phyloP scores from a whole-genome alignment of 305 asterid genomes.

The Fraxinus sp. region DNA sequence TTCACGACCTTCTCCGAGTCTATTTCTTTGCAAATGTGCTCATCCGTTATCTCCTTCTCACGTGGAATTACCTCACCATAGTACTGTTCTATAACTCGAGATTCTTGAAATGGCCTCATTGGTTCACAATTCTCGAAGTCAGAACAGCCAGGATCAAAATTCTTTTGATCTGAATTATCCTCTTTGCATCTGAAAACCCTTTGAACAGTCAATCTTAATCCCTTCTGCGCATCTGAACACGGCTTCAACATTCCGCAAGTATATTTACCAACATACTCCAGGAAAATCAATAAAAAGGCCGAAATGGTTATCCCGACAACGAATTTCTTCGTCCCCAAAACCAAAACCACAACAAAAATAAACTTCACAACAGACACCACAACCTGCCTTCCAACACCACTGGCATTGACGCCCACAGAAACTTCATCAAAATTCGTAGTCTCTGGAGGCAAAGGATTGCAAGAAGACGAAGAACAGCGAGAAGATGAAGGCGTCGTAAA shows the following conservation, averaged over 20 bases:
- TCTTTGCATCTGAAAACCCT: slow-evolving; percentile 24
- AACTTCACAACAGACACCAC: slow-evolving; percentile 40
- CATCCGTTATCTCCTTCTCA: slow-evolving; percentile 22
- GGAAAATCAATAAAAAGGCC: slow-evolving; percentile 53
- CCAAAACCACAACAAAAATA: slow-evolving; percentile 56
- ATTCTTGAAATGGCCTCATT: slow-evolving; percentile 23
- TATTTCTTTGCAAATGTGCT: slow-evolving; percentile 17
- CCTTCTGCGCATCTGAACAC: slow-evolving; percentile 16
- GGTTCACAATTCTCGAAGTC: slow-evolving; percentile 10
- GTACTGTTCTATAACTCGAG: slow-evolving; percentile 19
- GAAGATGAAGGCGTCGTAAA: slow-evolving; percentile 16
- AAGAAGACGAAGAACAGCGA: not conserved
- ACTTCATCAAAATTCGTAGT: slow-evolving; percentile 6
- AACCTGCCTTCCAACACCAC: slow-evolving; percentile 15
- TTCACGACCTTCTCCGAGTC: slow-evolving; percentile 22
- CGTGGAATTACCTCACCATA: slow-evolving; percentile 31
- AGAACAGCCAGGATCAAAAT: slow-evolving; percentile 6
- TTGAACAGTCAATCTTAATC: slow-evolving; percentile 8
- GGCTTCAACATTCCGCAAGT: slow-evolving; percentile 22
- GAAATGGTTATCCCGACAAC: slow-evolving; percentile 64
- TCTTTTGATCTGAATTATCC: slow-evolving; percentile 14
- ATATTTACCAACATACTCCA: slow-evolving; percentile 49
- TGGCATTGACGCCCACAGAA: not conserved
- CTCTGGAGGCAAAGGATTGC: not conserved
- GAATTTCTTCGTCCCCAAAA: slow-evolving; percentile 50